Conservation (phyloP, 176 grass and related monocot genomes). For the Zoysia pacifica region DNA sequence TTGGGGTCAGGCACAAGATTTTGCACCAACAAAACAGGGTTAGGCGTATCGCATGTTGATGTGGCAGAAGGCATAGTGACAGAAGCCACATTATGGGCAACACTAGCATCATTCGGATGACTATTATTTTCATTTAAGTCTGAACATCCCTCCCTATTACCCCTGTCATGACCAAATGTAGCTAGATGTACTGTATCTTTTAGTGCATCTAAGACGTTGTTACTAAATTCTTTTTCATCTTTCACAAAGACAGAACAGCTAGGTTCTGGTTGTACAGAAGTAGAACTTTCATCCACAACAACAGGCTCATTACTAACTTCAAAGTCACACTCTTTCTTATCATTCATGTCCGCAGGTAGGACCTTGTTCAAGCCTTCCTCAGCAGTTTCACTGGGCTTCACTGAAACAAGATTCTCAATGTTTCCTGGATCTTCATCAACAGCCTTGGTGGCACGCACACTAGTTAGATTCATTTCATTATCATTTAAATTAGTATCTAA, state of each 20-base stretch:
- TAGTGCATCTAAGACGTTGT: conserved; percentile 29
- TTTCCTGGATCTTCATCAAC: conserved; percentile 42
- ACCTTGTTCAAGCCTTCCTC: conserved; percentile 44
- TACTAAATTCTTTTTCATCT: conserved; percentile 51
- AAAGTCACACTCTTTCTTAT: conserved; percentile 39
- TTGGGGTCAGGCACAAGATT: conserved; percentile 12
- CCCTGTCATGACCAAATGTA: conserved; percentile 35
- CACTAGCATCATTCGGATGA: conserved; percentile 31
- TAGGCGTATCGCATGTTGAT: conserved; percentile 27
- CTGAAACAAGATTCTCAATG: conserved; percentile 28
- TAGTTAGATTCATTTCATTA: conserved; percentile 38
- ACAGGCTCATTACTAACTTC: conserved; percentile 33
- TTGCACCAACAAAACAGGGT: not conserved
- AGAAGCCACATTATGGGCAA: conserved; percentile 26
- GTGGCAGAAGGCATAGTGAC: conserved; percentile 23
- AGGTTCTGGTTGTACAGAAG: conserved; percentile 33
- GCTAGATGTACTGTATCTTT: conserved; percentile 30
- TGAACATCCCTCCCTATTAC: conserved; percentile 45
- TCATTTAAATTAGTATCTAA: conserved; percentile 31
- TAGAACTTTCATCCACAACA: conserved; percentile 36
- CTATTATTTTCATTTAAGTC: conserved; percentile 41
- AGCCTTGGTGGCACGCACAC: conserved; percentile 11
- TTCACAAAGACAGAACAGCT: conserved; percentile 29
- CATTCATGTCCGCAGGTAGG: conserved; percentile 17
- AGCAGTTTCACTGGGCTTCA: conserved; percentile 27